These are phyloP conservation scores for Mycena galopus DNA, from an alignment of 768 basidiomycete species.

Conservation along the genomic window DNA sequence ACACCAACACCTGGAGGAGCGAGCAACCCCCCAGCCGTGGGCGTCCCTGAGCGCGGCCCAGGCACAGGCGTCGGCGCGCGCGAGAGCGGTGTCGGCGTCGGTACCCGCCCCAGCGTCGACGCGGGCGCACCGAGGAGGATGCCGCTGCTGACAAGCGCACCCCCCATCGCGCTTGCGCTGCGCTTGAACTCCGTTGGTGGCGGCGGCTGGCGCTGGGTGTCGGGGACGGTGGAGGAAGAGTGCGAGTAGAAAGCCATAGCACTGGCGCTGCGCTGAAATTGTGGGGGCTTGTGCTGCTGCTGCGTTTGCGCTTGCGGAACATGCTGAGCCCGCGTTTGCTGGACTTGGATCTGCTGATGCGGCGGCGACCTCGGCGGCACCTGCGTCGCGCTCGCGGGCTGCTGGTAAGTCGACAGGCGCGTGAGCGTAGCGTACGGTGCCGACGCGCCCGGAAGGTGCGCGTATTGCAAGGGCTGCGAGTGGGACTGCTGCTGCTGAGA, in stretches of 20 bases:
- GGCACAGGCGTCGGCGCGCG: constrained; percentile 37
- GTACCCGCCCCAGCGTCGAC: constrained; percentile 33
- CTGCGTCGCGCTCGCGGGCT: too few species aligned
- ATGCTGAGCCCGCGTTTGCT: not conserved
- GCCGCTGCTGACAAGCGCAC: too few species aligned
- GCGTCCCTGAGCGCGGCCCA: constrained; percentile 52
- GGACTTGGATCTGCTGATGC: not conserved
- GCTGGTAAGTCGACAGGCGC: too few species aligned
- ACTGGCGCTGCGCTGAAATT: not conserved
- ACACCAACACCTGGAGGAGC: constrained; percentile 49
- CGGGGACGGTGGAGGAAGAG: not conserved
- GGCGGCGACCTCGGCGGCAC: too few species aligned
- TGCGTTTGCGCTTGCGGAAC: not conserved
- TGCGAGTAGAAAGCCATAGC: not conserved
- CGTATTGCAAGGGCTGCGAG: not conserved
- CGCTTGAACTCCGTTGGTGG: too few species aligned
- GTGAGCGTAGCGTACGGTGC: too few species aligned
- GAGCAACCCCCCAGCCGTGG: constrained; percentile 52
- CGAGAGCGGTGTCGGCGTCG: constrained; percentile 32
- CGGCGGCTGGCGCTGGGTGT: not conserved
- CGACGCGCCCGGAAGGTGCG: too few species aligned
- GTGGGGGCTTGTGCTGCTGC: not conserved
- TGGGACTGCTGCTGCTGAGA: too few species aligned
- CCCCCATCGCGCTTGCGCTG: too few species aligned
- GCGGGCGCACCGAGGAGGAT: not conserved